These are phyloP conservation scores for Punctularia strigosozonata DNA, from an alignment of 768 basidiomycete genomes.

Conservation along the genomic window DNA sequence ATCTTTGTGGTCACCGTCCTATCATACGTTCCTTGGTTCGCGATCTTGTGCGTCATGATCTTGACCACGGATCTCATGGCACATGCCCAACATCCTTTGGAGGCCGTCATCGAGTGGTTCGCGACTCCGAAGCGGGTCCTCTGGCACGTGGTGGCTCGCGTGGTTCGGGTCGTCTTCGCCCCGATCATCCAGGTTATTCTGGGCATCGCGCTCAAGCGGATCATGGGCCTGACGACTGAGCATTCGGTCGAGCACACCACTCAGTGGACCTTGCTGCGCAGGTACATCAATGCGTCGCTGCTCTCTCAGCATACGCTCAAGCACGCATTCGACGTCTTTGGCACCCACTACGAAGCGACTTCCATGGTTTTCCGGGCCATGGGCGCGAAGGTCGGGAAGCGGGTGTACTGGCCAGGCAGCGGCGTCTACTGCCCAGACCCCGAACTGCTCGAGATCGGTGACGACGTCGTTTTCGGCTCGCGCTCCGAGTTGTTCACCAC, in stretches of 20 bases:
- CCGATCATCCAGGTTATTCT: slow-evolving; percentile 26
- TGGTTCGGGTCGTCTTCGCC: slow-evolving; percentile 24
- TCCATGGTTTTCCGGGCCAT: slow-evolving; percentile 32
- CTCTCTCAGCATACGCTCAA: slow-evolving; percentile 25
- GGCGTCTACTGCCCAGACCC: slow-evolving; percentile 35
- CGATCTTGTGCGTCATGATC: slow-evolving; percentile 24
- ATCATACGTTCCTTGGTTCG: slow-evolving; percentile 32
- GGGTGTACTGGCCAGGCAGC: slow-evolving; percentile 37
- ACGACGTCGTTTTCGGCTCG: slow-evolving; percentile 38
- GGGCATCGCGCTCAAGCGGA: slow-evolving; percentile 30
- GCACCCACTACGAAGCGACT: slow-evolving; percentile 33
- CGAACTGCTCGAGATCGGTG: slow-evolving; percentile 34
- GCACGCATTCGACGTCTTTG: slow-evolving; percentile 29
- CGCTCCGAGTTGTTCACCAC: slow-evolving; percentile 32
- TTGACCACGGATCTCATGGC: slow-evolving; percentile 24
- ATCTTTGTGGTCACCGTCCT: slow-evolving; percentile 22
- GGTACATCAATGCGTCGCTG: slow-evolving; percentile 25
- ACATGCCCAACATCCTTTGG: slow-evolving; percentile 20
- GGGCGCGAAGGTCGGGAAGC: slow-evolving; percentile 37
- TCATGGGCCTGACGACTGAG: slow-evolving; percentile 27
- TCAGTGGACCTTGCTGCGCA: slow-evolving; percentile 21
- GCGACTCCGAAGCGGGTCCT: slow-evolving; percentile 25
- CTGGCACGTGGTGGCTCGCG: slow-evolving; percentile 27
- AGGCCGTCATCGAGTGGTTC: slow-evolving; percentile 32
- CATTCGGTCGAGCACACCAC: slow-evolving; percentile 13